Evolutionary conservation across 2,329 filamentous ascomycete species (phyloP), one percentile per base, ranked within the genome.

Genomic region (Fusarium nisikadoi): DNA sequence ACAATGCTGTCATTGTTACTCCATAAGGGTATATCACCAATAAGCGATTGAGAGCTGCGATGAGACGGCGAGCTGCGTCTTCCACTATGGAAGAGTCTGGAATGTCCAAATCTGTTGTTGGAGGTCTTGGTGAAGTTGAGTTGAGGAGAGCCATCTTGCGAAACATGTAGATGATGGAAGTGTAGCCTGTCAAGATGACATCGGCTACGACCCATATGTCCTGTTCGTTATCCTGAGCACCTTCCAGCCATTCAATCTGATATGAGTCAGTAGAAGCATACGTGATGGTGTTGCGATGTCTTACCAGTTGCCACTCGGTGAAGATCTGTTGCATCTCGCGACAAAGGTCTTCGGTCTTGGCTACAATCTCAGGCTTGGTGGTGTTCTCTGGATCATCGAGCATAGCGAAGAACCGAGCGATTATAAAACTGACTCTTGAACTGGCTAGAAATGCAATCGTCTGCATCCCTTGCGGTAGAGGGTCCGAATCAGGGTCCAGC

Each of bases 161-260:
- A 25, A 80, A 78, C 78, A 81, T 81, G 66, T 79, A 81, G 33
- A 81, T 76, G 52, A 80, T 75, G 56, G 73, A 77, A 8, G 77
- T 79, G 45, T 79, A 79, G 2, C 78, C 77, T 0, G 76, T 78
- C 9, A 81, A 59, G 9, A 77, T 67, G n/a, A 78, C 70, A 29
- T 81, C 79, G 16, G 65, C 70, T 3, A 79, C 69, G 8, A 73
- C 62, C 79, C 79, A 80, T 0, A 74, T 62, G 5, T 80, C 74
- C 16, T 71, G 60, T n/a, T 72, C 70, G 11, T 69, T 74, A 3
- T 71, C 55, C 9, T 72, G 65, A 5, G 66, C 62, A 19, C 62
- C 59, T 13, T 67, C 68, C 4, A 78, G 47, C 76, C 75, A 79
- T 53, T 77, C 71, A 13, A 71, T 70, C 79, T 80, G 25, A 2